phyloP scores from a whole-genome alignment of 2,329 filamentous ascomycete species.

The Cercospora sojina region DNA sequence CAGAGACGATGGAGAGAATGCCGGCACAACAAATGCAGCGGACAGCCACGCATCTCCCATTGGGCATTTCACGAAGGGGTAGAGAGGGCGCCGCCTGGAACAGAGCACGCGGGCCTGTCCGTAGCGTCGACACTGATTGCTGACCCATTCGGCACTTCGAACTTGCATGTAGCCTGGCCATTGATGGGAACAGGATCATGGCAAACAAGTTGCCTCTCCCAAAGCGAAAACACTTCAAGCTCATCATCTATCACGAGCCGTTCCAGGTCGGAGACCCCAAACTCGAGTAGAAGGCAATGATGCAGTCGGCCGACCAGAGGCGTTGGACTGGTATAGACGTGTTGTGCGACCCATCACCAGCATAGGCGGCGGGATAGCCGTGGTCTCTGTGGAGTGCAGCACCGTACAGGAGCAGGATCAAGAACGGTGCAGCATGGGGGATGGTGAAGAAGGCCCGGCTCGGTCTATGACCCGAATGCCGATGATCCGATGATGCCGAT shows the following conservation, averaged over 20 bases:
- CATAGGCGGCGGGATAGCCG: background rate
- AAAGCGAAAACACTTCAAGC: background rate
- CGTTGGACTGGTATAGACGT: background rate
- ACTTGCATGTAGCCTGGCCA: background rate
- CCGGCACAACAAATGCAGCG: too few species aligned
- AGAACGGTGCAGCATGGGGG: too few species aligned
- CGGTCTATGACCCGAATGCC: background rate
- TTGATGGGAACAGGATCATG: background rate
- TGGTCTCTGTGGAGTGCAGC: background rate
- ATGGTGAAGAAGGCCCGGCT: background rate
- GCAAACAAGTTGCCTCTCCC: background rate
- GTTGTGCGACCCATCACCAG: background rate
- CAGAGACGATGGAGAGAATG: too few species aligned
- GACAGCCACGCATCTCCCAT: too few species aligned
- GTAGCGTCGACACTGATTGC: too few species aligned
- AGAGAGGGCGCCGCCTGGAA: too few species aligned
- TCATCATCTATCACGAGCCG: background rate
- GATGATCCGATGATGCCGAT: background rate
- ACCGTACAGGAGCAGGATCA: background rate
- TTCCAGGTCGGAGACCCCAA: background rate
- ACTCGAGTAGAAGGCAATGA: background rate
- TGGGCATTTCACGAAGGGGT: too few species aligned
- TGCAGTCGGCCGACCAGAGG: background rate
- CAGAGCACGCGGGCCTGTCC: too few species aligned
- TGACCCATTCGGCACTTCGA: background rate